Conservation (phyloP, 2,329 filamentous ascomycete species). For the Aspergillus fijiensis region DNA sequence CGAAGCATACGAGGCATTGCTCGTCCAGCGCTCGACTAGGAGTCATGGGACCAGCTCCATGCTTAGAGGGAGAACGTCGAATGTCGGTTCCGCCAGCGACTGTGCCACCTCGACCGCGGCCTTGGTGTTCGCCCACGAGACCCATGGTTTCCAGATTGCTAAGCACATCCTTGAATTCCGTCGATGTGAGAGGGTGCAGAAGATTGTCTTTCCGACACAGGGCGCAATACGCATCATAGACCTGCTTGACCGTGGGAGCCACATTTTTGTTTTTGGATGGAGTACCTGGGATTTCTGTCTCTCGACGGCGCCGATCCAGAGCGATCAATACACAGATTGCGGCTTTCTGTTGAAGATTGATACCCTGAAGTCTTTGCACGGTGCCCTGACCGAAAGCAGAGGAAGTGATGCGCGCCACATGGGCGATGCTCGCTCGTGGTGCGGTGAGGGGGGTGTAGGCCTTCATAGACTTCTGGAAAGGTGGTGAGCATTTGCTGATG, state of each 20-base stretch:
- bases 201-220: constrained; percentile 86
- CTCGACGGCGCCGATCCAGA: constrained; percentile 68
- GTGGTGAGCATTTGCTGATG: constrained; percentile 40
- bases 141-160: constrained; percentile 86
- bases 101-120: constrained; percentile 68
- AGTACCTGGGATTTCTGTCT: constrained; percentile 48
- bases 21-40: constrained; percentile 63
- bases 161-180: constrained; percentile 92
- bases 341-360: constrained; percentile 96
- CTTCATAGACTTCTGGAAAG: constrained; percentile 45
- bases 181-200: constrained; percentile 82
- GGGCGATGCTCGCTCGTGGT: constrained; percentile 82
- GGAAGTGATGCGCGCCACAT: constrained; percentile 88
- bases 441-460: constrained; percentile 73
- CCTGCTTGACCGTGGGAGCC: constrained; percentile 76
- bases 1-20: constrained; percentile 73
- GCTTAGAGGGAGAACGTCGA: constrained; percentile 69
- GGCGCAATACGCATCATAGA: constrained; percentile 79
- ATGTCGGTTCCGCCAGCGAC: constrained; percentile 45
- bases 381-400: constrained; percentile 88
- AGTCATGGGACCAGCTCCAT: constrained; percentile 54
- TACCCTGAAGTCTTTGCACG: constrained; percentile 74
- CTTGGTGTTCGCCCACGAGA: constrained; percentile 68
- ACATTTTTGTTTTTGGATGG: constrained; percentile 59
- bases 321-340: constrained; percentile 85